phyloP scores from a whole-genome alignment of 2,329 filamentous ascomycete species.

The Septoria petroselini region DNA sequence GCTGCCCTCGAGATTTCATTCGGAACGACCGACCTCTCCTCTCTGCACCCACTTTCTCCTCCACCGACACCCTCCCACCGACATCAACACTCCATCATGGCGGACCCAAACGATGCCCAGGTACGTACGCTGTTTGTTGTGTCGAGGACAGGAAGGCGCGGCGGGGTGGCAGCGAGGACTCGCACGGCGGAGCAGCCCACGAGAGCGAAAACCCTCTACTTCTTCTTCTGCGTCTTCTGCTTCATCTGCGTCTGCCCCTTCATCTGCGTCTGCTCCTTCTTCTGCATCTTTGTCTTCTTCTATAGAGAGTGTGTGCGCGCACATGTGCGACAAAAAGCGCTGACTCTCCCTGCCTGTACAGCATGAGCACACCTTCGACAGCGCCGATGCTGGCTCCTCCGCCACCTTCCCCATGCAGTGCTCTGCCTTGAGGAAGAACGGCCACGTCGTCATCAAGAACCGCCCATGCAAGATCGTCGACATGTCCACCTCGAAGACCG shows the following conservation, averaged over 20 bases:
- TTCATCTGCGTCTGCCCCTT: no score
- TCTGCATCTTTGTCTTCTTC: neutral
- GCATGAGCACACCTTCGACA: slow-evolving; percentile 75
- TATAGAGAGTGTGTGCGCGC: neutral
- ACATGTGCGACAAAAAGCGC: slow-evolving; percentile 9
- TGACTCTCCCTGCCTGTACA: slow-evolving; percentile 32
- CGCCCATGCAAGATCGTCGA: slow-evolving; percentile 99
- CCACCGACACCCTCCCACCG: slow-evolving; percentile 35
- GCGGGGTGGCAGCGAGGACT: neutral
- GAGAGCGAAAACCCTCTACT: slow-evolving; percentile 4
- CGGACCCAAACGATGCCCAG: slow-evolving; percentile 59
- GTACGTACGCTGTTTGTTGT: slow-evolving; percentile 45
- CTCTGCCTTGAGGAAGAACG: slow-evolving; percentile 99
- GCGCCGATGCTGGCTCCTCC: slow-evolving; percentile 93
- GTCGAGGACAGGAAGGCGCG: neutral
- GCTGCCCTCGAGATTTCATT: neutral
- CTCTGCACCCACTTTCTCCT: slow-evolving; percentile 31
- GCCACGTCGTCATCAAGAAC: slow-evolving; percentile 95
- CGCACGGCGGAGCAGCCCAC: neutral
- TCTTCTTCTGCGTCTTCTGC: no score
- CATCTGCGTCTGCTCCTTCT: no score
- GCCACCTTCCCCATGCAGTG: slow-evolving; percentile 97
- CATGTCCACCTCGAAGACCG: slow-evolving; percentile 99
- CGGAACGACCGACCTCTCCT: neutral
- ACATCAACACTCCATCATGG: slow-evolving; percentile 54